phyloP scores from a whole-genome alignment of 768 basidiomycete genomes.

The Saitozyma sp. region DNA sequence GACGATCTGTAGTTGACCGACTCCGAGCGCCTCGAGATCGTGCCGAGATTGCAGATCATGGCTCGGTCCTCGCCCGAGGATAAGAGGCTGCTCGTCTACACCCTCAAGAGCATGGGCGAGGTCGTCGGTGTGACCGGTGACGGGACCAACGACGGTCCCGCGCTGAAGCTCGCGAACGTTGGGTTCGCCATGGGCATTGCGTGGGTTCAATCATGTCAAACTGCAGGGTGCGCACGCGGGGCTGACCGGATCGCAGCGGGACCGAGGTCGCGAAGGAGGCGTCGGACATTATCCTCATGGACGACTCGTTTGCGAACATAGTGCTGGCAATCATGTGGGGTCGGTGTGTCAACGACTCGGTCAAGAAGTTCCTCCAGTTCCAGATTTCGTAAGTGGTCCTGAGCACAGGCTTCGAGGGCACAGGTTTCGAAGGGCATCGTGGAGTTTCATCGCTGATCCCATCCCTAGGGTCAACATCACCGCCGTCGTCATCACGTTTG shows the following conservation, averaged over 20 bases:
- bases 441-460: not conserved
- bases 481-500: constrained; percentile 89
- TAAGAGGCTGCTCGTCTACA: constrained; percentile 89
- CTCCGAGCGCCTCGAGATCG: constrained; percentile 72
- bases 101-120: constrained; percentile 79
- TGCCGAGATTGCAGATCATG: constrained; percentile 90
- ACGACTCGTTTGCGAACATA: constrained; percentile 74
- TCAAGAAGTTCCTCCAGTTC: constrained; percentile 96
- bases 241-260: constrained; percentile 70
- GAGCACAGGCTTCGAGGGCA: no score
- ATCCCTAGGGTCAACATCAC: constrained; percentile 75
- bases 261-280: constrained; percentile 99
- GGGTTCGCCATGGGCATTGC: constrained; percentile 68
- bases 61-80: constrained; percentile 97
- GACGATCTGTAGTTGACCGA: constrained; percentile 57
- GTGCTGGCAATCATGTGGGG: constrained; percentile 99
- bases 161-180: constrained; percentile 90
- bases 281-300: constrained; percentile 96
- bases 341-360: constrained; percentile 95
- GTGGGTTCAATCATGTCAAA: constrained; percentile 8
- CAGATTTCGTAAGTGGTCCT: constrained; percentile 51
- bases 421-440: no score
- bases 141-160: constrained; percentile 96
- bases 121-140: constrained; percentile 91
- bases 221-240: not conserved